Evolutionary conservation across 345 rosid species (phyloP).

Genomic region (Litchi chinensis): DNA sequence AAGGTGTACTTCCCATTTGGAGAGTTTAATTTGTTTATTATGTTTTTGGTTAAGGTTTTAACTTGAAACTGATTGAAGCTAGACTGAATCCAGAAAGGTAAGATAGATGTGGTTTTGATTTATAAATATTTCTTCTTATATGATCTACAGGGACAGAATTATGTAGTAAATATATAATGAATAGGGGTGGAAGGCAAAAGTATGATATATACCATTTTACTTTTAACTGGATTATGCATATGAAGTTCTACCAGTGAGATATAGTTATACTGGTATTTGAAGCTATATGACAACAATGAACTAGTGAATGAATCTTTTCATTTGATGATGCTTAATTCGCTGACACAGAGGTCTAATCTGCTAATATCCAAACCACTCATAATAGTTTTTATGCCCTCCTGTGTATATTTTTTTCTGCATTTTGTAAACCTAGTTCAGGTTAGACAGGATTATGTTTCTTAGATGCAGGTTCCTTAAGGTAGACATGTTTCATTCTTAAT

Average conservation of each 20-base stretch:
- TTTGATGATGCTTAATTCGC: neutral
- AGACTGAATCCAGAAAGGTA: neutral
- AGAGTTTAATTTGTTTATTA: neutral
- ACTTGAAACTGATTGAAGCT: conserved; percentile 7
- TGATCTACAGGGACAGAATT: neutral
- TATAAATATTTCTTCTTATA: neutral
- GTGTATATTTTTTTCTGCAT: neutral
- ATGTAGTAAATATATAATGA: neutral
- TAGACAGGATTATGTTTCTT: neutral
- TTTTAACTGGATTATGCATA: neutral
- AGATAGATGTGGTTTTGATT: neutral
- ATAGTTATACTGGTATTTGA: neutral
- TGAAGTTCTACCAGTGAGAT: neutral
- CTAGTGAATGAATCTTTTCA: neutral
- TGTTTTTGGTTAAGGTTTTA: neutral
- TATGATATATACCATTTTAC: neutral
- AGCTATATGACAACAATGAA: neutral
- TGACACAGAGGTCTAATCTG: neutral
- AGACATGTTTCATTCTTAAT: neutral
- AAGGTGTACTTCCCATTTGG: neutral
- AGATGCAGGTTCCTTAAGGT: neutral
- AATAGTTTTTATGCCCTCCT: neutral
- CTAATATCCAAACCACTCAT: neutral
- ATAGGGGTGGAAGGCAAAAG: neutral
- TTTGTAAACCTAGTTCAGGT: neutral